Evolutionary conservation across 192 early-diverging fungal genomes (phyloP).

Genomic region (Umbelopsis sp.): DNA sequence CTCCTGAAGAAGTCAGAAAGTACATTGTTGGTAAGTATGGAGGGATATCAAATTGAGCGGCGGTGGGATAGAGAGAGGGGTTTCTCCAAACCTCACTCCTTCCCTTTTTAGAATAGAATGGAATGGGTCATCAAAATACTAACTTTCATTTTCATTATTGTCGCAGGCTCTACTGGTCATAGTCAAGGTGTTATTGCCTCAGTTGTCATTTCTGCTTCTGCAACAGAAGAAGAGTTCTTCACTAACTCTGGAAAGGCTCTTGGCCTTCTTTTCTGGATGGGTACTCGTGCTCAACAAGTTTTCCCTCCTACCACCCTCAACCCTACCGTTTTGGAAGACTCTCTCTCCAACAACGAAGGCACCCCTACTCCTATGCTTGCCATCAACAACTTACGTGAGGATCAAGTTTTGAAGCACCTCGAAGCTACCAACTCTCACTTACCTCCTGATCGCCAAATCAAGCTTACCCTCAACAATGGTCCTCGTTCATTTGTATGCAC

Average conservation of each 20-base stretch:
- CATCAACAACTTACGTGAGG: slow-evolving; percentile 78
- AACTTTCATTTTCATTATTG: slow-evolving; percentile 11
- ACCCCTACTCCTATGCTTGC: slow-evolving; percentile 92
- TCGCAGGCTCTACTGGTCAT: slow-evolving; percentile 78
- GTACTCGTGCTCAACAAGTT: slow-evolving; percentile 77
- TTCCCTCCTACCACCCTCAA: slow-evolving; percentile 80
- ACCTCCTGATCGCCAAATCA: slow-evolving; percentile 79
- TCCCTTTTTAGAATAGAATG: neutral
- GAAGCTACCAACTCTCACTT: slow-evolving; percentile 87
- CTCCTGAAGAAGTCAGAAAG: slow-evolving; percentile 58
- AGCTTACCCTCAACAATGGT: slow-evolving; percentile 88
- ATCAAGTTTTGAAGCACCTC: slow-evolving; percentile 83
- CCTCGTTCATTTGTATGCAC: slow-evolving; percentile 88
- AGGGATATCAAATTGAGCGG: no score
- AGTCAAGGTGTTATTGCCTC: slow-evolving; percentile 90
- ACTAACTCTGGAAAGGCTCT: slow-evolving; percentile 77
- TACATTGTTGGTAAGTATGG: slow-evolving; percentile 55
- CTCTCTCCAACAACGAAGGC: slow-evolving; percentile 86
- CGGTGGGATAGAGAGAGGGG: no score
- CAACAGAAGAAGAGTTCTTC: slow-evolving; percentile 78
- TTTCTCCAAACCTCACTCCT: no score
- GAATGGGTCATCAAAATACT: neutral
- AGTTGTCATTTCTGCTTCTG: slow-evolving; percentile 76
- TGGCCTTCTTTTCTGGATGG: slow-evolving; percentile 80
- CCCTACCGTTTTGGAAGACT: slow-evolving; percentile 89